Percentiles rank a stretch among this genome's conserved stretches.
Evolutionary conservation across 108 stramenopile species (phyloP).

Genomic region (Cyclotella sp.): DNA sequence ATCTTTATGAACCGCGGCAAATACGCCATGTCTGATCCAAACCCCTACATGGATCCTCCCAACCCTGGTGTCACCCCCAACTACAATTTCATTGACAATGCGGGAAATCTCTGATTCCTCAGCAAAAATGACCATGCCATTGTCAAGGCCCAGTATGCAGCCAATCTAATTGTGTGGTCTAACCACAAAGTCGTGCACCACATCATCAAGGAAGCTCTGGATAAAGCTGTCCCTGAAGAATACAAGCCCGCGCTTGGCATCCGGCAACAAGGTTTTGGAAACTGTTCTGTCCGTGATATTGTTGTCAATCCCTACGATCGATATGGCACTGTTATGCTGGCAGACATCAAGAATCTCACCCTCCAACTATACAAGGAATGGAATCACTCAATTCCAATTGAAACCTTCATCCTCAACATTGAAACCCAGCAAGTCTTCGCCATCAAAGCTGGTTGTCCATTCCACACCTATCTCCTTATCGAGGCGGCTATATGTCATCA

Average conservation of each 20-base stretch:
- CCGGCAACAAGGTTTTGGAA: not conserved
- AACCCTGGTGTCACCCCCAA: constrained; percentile 1
- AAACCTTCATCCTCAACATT: not conserved
- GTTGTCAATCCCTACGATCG: not conserved
- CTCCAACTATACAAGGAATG: not conserved
- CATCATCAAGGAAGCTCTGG: not conserved
- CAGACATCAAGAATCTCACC: not conserved
- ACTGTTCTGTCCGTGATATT: not conserved
- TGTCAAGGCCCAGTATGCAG: not conserved
- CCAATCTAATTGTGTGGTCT: not conserved
- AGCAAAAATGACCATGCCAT: not conserved
- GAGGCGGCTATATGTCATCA: not conserved
- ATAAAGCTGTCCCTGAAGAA: not conserved
- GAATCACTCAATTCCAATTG: not conserved
- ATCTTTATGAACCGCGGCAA: not conserved
- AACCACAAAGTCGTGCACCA: not conserved
- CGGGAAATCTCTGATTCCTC: not conserved
- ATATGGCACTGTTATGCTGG: not conserved
- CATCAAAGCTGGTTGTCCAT: not conserved
- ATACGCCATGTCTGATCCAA: not conserved
- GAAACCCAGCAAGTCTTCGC: constrained; percentile 7
- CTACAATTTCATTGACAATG: not conserved
- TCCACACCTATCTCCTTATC: not conserved
- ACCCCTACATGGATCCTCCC: not conserved
- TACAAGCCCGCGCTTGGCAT: not conserved